A percentile compares a stretch with the other conserved stretches of the same genome.
Evolutionary conservation across 331 rosid species (phyloP).

Genomic region (Quercus phellos): DNA sequence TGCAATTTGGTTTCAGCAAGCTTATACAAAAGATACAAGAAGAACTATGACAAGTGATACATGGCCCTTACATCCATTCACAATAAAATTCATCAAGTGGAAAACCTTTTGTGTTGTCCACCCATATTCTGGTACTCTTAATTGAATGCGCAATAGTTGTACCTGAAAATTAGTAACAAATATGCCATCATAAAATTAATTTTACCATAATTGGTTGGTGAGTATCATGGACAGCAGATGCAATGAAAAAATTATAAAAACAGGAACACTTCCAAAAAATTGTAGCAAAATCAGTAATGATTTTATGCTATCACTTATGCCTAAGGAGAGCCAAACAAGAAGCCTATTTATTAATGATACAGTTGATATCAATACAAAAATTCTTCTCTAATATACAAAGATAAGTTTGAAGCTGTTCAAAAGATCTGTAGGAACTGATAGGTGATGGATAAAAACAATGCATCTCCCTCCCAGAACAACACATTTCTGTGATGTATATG

Average conservation of each 20-base stretch:
- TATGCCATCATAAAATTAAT: neutral
- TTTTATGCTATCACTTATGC: neutral
- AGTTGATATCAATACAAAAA: neutral
- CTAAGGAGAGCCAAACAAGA: neutral
- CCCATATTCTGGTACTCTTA: conserved; percentile 78
- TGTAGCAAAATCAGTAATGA: neutral
- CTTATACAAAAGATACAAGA: neutral
- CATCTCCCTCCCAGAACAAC: neutral
- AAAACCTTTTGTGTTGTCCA: conserved; percentile 88
- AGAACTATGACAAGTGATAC: neutral
- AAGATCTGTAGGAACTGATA: neutral
- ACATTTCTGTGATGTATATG: neutral
- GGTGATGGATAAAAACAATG: neutral
- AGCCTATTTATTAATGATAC: neutral
- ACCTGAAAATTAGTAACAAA: conserved; percentile 29
- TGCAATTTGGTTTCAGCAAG: conserved; percentile 20
- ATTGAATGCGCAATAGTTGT: conserved; percentile 67
- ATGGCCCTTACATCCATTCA: conserved; percentile 58
- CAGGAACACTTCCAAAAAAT: neutral
- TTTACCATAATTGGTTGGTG: neutral
- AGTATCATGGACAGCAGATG: neutral
- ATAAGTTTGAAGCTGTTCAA: neutral
- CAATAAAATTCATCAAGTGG: conserved; percentile 77
- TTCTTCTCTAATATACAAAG: neutral
- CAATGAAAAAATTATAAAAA: neutral